These are phyloP conservation scores for Calonectria henricotiae DNA, from an alignment of 2,329 filamentous ascomycete genomes.

Conservation along the genomic window DNA sequence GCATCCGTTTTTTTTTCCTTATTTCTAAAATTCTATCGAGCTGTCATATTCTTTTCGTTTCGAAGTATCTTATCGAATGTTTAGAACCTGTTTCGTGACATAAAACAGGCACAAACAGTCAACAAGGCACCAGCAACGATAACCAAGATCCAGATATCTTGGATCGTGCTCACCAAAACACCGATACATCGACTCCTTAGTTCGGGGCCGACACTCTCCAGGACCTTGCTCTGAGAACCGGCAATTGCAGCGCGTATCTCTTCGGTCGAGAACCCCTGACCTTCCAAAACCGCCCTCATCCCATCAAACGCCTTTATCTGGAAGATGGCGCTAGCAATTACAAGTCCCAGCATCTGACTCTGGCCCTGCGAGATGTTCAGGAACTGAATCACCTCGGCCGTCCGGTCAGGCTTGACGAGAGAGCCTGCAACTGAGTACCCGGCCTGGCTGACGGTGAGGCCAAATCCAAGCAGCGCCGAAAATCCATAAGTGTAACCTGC, in stretches of 20 bases:
- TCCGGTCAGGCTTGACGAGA: conserved; percentile 31
- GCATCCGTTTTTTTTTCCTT: no score
- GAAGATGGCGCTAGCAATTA: conserved; percentile 39
- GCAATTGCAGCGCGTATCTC: conserved; percentile 41
- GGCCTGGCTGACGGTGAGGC: conserved; percentile 38
- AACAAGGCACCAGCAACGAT: conserved; percentile 38
- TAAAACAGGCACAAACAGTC: conserved; percentile 36
- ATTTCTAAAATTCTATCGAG: no score
- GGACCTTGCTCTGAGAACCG: conserved; percentile 37
- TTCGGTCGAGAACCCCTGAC: conserved; percentile 35
- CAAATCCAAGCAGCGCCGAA: conserved; percentile 40
- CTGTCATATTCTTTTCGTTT: not conserved
- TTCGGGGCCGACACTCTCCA: conserved; percentile 31
- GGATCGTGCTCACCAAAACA: conserved; percentile 39
- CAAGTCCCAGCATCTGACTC: conserved; percentile 39
- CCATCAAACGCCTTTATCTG: conserved; percentile 39
- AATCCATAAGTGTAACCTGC: conserved; percentile 45
- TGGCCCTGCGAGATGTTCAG: conserved; percentile 41
- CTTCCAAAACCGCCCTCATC: conserved; percentile 32
- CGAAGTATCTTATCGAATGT: not conserved
- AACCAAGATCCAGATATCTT: conserved; percentile 43
- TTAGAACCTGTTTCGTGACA: conserved; percentile 36
- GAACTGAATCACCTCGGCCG: conserved; percentile 40
- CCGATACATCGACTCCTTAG: conserved; percentile 31
- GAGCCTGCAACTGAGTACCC: conserved; percentile 31